Base-by-base conservation (phyloP, 441 rosid genomes). In the Metrosideros polymorpha region DNA sequence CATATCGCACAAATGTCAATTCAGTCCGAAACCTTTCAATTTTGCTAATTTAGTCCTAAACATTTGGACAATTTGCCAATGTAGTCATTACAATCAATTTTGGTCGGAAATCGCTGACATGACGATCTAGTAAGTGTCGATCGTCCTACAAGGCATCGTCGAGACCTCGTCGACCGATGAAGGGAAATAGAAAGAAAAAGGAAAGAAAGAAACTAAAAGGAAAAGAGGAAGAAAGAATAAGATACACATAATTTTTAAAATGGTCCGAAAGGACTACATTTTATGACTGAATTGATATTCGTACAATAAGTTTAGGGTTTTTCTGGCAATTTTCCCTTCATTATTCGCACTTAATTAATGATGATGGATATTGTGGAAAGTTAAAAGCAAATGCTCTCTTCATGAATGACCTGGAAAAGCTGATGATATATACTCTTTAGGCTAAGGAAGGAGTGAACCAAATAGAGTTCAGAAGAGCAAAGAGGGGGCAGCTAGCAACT, bases 71-170 rank as follows among this genome's bases (percentile, higher is more conserved):
- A 0, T 9, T 0, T 27, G 2, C 2, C 8, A 27, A 12, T n/a
- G 13, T 3, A n/a, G 13, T n/a, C 15, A 1, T 27, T 27, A 3
- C 0, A 1, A 0, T 0, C 5, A 59, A n/a, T 59, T 0, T 29
- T 29, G 8, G 0, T 1, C 0, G 0, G 2, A 7, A 59, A 59
- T 59, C 29, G 7, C 35, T 9, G 25, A 55, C 0, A 0, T 0
- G 0, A 6, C 0, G 2, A 9, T n/a, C 19, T 0, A 13, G 8
- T 57, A 12, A 25, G 8, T 59, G 30, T 0, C 0, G 2, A 19
- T 2, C 19, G 3, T 47, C 50, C 0, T 29, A 59, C 10, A 0
- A 29, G 71, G 19, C 9, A 59, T 59, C 0, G 3, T 59, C 1
- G 39, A 59, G 71, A 59, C 71, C 10, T 59, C 3, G 19, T 10